These are phyloP conservation scores for Escallonia herrerae DNA, from an alignment of 129 eudicot genomes.

Conservation along the genomic window DNA sequence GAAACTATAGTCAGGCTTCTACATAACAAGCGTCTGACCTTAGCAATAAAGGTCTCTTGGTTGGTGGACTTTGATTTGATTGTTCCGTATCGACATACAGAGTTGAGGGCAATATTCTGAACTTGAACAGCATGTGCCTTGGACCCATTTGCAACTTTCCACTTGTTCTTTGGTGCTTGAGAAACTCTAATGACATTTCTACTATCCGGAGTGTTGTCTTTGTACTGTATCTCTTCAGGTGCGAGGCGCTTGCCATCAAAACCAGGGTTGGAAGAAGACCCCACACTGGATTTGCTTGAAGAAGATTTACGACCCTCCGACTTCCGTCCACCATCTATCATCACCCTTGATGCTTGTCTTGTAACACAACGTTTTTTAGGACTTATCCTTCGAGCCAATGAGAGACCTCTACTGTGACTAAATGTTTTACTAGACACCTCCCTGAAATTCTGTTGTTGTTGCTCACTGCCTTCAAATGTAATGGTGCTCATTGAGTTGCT, in stretches of 20 bases:
- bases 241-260: conserved; percentile 12
- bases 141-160: conserved; percentile 11
- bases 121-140: conserved; percentile 21
- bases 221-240: conserved; percentile 13
- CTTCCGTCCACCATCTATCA: conserved; percentile 21
- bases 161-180: conserved; percentile 14
- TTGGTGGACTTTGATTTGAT: conserved; percentile 10
- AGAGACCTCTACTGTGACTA: conserved; percentile 29
- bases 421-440: conserved; percentile 25
- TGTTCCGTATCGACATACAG: conserved; percentile 2
- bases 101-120: conserved; percentile 9
- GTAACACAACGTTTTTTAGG: conserved; percentile 55
- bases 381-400: conserved; percentile 30
- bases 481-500: conserved; percentile 29
- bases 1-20: too few species aligned
- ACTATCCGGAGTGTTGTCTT: conserved; percentile 23
- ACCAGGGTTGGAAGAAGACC: conserved; percentile 29
- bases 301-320: conserved; percentile 49
- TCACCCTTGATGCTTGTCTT: conserved; percentile 48
- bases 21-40: conserved; percentile 20
- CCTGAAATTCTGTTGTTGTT: conserved; percentile 18
- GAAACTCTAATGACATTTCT: conserved; percentile 18
- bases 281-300: conserved; percentile 57
- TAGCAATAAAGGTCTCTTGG: conserved; percentile 23
- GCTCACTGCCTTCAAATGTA: conserved; percentile 26